These are phyloP conservation scores for Cytospora piceae DNA, from an alignment of 2,329 filamentous ascomycete genomes.

Conservation along the genomic window DNA sequence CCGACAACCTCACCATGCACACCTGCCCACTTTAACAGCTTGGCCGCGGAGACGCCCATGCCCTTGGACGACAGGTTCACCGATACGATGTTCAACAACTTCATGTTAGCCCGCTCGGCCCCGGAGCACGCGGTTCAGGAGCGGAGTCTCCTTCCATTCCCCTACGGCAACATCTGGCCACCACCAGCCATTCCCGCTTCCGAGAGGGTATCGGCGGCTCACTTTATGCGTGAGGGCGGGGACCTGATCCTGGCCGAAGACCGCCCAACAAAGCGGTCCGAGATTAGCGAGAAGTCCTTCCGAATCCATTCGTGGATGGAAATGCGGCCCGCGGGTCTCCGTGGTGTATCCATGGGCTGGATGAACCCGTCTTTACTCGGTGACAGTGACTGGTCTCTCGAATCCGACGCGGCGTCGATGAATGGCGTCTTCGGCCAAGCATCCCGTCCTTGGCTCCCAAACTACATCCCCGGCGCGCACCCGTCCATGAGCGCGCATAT, in stretches of 20 bases:
- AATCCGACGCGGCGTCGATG: neutral
- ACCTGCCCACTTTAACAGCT: slow-evolving; percentile 40
- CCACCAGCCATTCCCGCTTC: slow-evolving; percentile 69
- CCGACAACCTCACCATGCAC: slow-evolving; percentile 1
- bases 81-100: slow-evolving; percentile 64
- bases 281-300: slow-evolving; percentile 73
- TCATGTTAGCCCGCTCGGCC: slow-evolving; percentile 65
- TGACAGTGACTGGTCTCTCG: slow-evolving; percentile 17
- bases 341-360: slow-evolving; percentile 15
- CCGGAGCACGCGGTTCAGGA: slow-evolving; percentile 42
- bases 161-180: slow-evolving; percentile 71
- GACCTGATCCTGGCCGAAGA: slow-evolving; percentile 37
- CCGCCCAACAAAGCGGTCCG: slow-evolving; percentile 52
- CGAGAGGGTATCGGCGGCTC: slow-evolving; percentile 51
- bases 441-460: slow-evolving; percentile 27
- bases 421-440: slow-evolving; percentile 32
- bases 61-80: slow-evolving; percentile 46
- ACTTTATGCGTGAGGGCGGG: slow-evolving; percentile 30
- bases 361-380: neutral
- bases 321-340: slow-evolving; percentile 49
- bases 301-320: slow-evolving; percentile 78
- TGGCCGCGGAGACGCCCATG: slow-evolving; percentile 59
- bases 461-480: slow-evolving; percentile 30
- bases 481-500: slow-evolving; percentile 49
- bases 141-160: slow-evolving; percentile 40